These are phyloP conservation scores for Clarireedia monteithiana DNA, from an alignment of 2,329 filamentous ascomycete genomes.

Conservation along the genomic window DNA sequence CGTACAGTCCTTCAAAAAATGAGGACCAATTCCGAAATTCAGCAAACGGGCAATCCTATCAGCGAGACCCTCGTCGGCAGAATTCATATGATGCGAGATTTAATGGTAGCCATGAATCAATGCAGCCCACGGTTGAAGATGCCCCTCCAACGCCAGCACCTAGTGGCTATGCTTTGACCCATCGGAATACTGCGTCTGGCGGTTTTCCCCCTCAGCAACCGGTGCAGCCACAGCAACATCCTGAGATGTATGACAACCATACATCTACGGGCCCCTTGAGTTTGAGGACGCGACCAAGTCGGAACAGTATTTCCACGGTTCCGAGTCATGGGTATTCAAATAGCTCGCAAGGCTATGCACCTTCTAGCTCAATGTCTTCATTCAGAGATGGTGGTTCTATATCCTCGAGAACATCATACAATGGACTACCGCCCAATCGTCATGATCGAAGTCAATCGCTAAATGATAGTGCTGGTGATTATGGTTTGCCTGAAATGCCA, in stretches of 20 bases:
- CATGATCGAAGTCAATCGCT: conserved; percentile 17
- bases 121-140: conserved; percentile 41
- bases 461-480: conserved; percentile 18
- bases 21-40: conserved; percentile 22
- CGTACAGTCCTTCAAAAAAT: conserved; percentile 21
- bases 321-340: conserved; percentile 23
- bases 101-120: conserved; percentile 33
- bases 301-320: conserved; percentile 16
- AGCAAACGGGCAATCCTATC: conserved; percentile 15
- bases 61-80: conserved; percentile 28
- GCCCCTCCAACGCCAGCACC: conserved; percentile 27
- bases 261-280: conserved; percentile 27
- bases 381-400: conserved; percentile 20
- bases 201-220: background rate
- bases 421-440: conserved; percentile 15
- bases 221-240: conserved; percentile 11
- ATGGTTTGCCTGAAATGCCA: conserved; percentile 43
- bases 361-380: conserved; percentile 21
- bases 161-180: conserved; percentile 9
- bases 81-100: conserved; percentile 30
- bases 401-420: conserved; percentile 24
- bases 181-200: conserved; percentile 17
- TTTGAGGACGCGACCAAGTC: conserved; percentile 22
- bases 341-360: conserved; percentile 20
- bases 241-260: conserved; percentile 25